Conservation (phyloP, 495 filamentous ascomycete genomes). For the Daldinia grandis region DNA sequence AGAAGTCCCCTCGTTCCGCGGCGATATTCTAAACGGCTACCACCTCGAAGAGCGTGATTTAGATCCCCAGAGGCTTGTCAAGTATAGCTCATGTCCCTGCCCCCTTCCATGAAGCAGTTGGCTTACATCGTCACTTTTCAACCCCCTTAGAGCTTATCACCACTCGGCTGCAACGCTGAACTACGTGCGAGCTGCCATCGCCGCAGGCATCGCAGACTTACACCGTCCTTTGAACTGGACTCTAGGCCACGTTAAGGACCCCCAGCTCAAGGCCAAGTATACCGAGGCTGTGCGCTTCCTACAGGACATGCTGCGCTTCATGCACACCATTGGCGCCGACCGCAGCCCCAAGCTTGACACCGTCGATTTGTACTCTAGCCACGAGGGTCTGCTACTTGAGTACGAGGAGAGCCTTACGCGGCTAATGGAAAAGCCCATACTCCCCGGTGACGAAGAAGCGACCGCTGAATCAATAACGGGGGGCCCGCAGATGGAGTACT, state of each 20-base stretch:
- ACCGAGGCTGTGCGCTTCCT: constrained; percentile 82
- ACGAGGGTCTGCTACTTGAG: constrained; percentile 93
- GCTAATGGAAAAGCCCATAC: constrained; percentile 69
- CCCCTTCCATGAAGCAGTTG: neutral
- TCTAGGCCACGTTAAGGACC: constrained; percentile 89
- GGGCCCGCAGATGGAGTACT: constrained; percentile 62
- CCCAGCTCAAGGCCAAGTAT: constrained; percentile 83
- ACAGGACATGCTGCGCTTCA: constrained; percentile 90
- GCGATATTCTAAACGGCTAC: constrained; percentile 95
- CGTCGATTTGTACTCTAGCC: constrained; percentile 94
- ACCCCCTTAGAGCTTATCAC: constrained; percentile 77
- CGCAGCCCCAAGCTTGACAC: constrained; percentile 83
- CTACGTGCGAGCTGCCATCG: constrained; percentile 82
- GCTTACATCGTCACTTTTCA: neutral
- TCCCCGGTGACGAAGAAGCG: constrained; percentile 25
- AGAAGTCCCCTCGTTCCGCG: constrained; percentile 87
- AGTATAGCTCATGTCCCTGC: constrained; percentile 45
- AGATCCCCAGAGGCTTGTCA: constrained; percentile 84
- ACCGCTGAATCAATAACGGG: constrained; percentile 14
- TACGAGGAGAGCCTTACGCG: constrained; percentile 91
- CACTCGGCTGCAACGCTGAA: constrained; percentile 94
- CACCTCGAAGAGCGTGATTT: constrained; percentile 72
- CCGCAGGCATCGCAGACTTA: constrained; percentile 91
- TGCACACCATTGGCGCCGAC: constrained; percentile 93
- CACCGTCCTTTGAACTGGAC: constrained; percentile 95